Evolutionary conservation across 495 filamentous ascomycete species (phyloP), one percentile per base, ranked within the genome.

Genomic region (Annulohypoxylon stygium): DNA sequence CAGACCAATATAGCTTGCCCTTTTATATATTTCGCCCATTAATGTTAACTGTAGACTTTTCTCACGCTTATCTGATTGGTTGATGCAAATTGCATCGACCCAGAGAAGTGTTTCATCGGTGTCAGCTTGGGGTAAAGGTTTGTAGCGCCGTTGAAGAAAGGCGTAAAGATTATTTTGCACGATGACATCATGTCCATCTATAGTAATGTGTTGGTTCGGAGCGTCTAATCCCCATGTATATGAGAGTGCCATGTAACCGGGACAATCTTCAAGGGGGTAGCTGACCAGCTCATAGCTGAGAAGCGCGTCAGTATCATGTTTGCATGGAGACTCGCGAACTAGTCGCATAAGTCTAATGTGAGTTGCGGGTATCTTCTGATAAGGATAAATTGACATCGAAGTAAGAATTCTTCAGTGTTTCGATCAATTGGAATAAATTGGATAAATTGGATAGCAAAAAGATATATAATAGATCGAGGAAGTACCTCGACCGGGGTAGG

Each of bases 31-130:
- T 11, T 43, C 33, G n/a, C 58, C 48, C 70, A 72, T 70, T 51
- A 62, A 62, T 5, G 55, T 33, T 20, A 73, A 64, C 54, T 76
- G 70, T 6, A 48, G 41, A 48, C 61, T 64, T 6, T 64, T 63
- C 23, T 76, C 67, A 16, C 23, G 30, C 3, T 65, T 61, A 59
- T 71, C 64, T 20, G 14, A 33, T 47, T 75, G 73, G 25, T 71
- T 62, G 41, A 67, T 66, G 41, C 64, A 75, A 33, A 75, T 51
- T 10, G 63, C 58, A 36, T 73, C 70, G n/a, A 67, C 41, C 70
- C 70, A 73, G 55, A 51, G 55, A 23, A 45, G 43, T n/a, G 36
- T 47, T 14, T 57, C 63, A 12, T 20, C 30, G 2, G 6, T 23
- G 8, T 34, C 20, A 30, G 25, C 12, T 23, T 8, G 11, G 20